Evolutionary conservation across 2,329 filamentous ascomycete species (phyloP).

Genomic region (Microdochium trichocladiopsis): DNA sequence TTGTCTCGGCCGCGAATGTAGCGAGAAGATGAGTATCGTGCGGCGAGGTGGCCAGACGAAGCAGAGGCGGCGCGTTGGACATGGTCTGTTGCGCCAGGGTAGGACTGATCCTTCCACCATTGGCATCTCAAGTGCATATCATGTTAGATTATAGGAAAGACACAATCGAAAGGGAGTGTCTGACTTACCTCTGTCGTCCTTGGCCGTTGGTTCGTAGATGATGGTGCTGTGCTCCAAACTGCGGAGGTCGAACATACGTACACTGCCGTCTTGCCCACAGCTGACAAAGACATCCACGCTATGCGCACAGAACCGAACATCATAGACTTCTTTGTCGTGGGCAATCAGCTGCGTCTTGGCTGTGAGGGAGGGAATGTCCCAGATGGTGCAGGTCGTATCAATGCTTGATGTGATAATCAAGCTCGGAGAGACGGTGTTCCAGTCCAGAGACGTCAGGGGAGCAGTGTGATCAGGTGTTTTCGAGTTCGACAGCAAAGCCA

Average conservation of each 20-base stretch:
- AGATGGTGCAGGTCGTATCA: conserved; percentile 98
- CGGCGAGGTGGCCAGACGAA: conserved; percentile 81
- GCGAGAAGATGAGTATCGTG: conserved; percentile 93
- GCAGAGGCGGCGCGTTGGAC: conserved; percentile 66
- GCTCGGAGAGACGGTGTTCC: conserved; percentile 95
- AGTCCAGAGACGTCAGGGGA: conserved; percentile 91
- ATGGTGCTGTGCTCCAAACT: conserved; percentile 98
- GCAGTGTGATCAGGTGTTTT: conserved; percentile 98
- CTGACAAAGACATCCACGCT: conserved; percentile 98
- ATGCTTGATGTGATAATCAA: conserved; percentile 98
- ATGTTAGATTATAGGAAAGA: conserved; percentile 1
- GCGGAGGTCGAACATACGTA: conserved; percentile 96
- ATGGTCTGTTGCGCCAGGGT: conserved; percentile 72
- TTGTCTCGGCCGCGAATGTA: conserved; percentile 94
- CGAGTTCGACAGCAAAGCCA: conserved; percentile 91
- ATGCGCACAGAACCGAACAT: conserved; percentile 95
- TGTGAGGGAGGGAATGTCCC: conserved; percentile 96
- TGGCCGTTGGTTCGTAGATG: conserved; percentile 94
- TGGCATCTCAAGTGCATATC: conserved; percentile 34
- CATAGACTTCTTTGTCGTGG: conserved; percentile 98
- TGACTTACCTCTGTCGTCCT: conserved; percentile 65
- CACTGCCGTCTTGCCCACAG: conserved; percentile 94
- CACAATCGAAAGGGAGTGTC: too few relatives aligned
- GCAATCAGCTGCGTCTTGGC: conserved; percentile 98
- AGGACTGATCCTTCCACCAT: conserved; percentile 61